Evolutionary conservation across 257 asterid species (phyloP), one percentile per base, ranked within the genome.

Genomic region (Scutellaria galericulata): DNA sequence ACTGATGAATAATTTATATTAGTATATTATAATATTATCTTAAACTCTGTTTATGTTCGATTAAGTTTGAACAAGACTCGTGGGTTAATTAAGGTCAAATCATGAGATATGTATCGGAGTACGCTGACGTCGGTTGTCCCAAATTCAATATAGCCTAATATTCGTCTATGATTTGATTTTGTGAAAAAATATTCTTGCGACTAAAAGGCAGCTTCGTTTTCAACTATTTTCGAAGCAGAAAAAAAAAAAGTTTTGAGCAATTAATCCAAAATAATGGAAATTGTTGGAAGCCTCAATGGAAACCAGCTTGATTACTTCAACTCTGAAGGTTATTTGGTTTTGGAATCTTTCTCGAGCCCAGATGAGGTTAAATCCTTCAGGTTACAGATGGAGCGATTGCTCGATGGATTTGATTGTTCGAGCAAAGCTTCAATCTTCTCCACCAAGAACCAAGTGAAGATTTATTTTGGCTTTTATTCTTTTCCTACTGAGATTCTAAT

Each of bases 391-490:
- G 92, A 86, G 7, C 68, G 77, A 20, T 82, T 94, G 75, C 97
- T 94, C 14, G 87, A 86, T 62, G 83, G 83, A 42, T 94, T 91
- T 68, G 96, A 94, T 73, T 83, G 80, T 57, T 86, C 95, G 58
- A 50, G 77, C 66, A 80, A 74, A 69, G 83, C 95, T 56, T 81
- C 97, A 13, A 82, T 94, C 74, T 94, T 94, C 81, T 91, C 99
- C 53, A 91, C 97, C 77, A 95, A 74, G 78, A 95, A 93, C 76
- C 99, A 92, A 78, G 98, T 93, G 77, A 73, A 68, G 15, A 64
- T 73, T 65, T 18, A 5, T 7, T 50, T 50, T 62, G 18, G 35
- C 66, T 70, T 9, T 9, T 42, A 12, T 47, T 15, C 9, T 47
- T 75, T 68, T 42, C 27, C 15, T 18, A 2, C 54, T 35, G 10